phyloP scores from a whole-genome alignment of 768 basidiomycete species.

The Mycena vitilis region DNA sequence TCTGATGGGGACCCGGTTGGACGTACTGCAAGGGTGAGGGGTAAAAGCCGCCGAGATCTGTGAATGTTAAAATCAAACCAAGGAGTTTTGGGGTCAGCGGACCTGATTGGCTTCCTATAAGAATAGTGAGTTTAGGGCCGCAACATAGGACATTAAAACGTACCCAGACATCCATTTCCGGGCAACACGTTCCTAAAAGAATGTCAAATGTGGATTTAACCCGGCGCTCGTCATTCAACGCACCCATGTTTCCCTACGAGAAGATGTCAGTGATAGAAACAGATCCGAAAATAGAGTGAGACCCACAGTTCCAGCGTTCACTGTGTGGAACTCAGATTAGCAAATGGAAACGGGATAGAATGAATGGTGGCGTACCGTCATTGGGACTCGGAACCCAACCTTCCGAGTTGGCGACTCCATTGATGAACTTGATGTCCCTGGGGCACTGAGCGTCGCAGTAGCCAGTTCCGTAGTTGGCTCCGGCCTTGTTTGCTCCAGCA shows the following conservation, averaged over 20 bases:
- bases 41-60: constrained; percentile 50
- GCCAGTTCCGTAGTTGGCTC: constrained; percentile 63
- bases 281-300: background rate
- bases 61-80: too few species aligned
- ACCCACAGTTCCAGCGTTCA: constrained; percentile 51
- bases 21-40: constrained; percentile 52
- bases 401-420: constrained; percentile 19
- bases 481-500: constrained; percentile 60
- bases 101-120: constrained; percentile 21
- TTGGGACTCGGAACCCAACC: constrained; percentile 23
- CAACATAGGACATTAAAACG: background rate
- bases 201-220: too few species aligned
- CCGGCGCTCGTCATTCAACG: too few species aligned
- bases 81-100: too few species aligned
- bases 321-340: background rate
- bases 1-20: background rate
- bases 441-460: constrained; percentile 13
- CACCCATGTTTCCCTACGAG: too few species aligned
- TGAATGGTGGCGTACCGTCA: constrained; percentile 3
- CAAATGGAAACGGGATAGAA: background rate
- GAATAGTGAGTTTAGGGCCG: constrained; percentile 41
- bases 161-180: constrained; percentile 33
- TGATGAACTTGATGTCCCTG: constrained; percentile 9
- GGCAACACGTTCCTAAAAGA: constrained; percentile 25
- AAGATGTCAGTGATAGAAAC: too few species aligned